Base-by-base conservation (phyloP, 352 stramenopile genomes). In the Phytophthora cajani region DNA sequence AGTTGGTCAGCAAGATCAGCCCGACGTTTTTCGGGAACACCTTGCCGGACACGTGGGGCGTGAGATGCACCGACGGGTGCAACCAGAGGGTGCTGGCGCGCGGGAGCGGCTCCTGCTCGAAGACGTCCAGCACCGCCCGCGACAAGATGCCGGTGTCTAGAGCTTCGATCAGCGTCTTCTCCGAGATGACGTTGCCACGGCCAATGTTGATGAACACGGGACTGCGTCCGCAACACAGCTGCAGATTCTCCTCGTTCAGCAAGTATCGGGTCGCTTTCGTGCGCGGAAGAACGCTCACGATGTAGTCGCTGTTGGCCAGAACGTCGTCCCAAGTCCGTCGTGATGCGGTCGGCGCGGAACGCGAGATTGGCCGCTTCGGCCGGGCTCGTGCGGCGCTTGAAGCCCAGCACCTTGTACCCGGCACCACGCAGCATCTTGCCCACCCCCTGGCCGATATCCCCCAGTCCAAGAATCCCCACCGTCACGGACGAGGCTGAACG, bases 121-220 rank as follows among this genome's bases (percentile, higher is more conserved):
- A 75, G 36, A 84, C 77, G 44, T 85, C 80, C 42, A 85, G 64
- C 60, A 82, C 75, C 17, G 75, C 75, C 8, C 54, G 67, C 12
- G 78, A 79, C 16, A 95, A 77, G 55, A 81, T 84, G 11, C 72
- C 23, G 5, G 69, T 61, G 64, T 93, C 81, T 12, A 96, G 73
- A 40, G 87, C 82, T n/a, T 56, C 42, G 19, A 95, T 10, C 33
- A 96, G 64, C 33, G 67, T 71, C 9, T 47, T 23, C 64, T 92
- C 82, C 21, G 65, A 58, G 46, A 95, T 83, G 25, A 97, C 71
- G 61, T 94, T 87, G 40, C 90, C 90, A 33, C 90, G 82, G 11
- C 90, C 90, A n/a, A 94, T 84, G 76, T 96, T 96, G 69, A 97
- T 80, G 65, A 97, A 84, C 58, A 94, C 82, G 16, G 85, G 85